A percentile compares a stretch with the other conserved stretches of the same genome.
These are phyloP conservation scores for Cenchrus fungigraminus DNA, from an alignment of 176 grass and related monocot genomes.

Conservation along the genomic window DNA sequence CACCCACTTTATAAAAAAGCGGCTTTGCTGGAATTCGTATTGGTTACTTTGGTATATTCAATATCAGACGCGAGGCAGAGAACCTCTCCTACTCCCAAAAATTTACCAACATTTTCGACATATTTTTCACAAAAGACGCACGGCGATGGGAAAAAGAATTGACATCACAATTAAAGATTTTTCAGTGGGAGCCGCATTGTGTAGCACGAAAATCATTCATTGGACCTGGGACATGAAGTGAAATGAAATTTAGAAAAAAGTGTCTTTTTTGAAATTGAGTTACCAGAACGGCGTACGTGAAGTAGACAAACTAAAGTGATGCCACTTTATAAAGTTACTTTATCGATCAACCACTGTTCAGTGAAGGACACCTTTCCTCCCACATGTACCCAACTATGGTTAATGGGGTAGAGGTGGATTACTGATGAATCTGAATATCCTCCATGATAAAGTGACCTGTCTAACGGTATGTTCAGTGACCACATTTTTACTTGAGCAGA, in stretches of 20 bases:
- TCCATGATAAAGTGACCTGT: neutral
- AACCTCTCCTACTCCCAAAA: neutral
- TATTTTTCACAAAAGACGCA: neutral
- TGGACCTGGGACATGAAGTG: neutral
- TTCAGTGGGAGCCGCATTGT: neutral
- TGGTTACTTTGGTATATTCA: neutral
- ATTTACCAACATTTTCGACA: neutral
- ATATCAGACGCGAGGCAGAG: neutral
- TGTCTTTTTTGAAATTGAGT: neutral
- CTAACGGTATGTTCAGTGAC: conserved; percentile 35
- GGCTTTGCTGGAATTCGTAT: neutral
- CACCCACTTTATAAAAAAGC: neutral
- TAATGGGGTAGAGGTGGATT: conserved; percentile 3
- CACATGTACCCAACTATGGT: conserved; percentile 49
- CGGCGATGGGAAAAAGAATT: neutral
- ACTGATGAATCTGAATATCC: conserved; percentile 34
- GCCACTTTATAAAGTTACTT: conserved; percentile 60
- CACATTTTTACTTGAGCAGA: conserved; percentile 17
- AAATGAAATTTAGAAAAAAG: conserved; percentile 5
- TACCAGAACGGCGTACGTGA: conserved; percentile 20
- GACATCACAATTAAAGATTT: neutral
- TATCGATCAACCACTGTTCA: conserved; percentile 30
- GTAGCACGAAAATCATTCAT: neutral
- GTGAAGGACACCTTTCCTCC: conserved; percentile 12
- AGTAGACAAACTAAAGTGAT: conserved; percentile 48